Percentiles rank a stretch among this genome's conserved stretches.
These are phyloP conservation scores for Wallacemonas sp. DNA, from an alignment of 208 protist species.

Conservation along the genomic window DNA sequence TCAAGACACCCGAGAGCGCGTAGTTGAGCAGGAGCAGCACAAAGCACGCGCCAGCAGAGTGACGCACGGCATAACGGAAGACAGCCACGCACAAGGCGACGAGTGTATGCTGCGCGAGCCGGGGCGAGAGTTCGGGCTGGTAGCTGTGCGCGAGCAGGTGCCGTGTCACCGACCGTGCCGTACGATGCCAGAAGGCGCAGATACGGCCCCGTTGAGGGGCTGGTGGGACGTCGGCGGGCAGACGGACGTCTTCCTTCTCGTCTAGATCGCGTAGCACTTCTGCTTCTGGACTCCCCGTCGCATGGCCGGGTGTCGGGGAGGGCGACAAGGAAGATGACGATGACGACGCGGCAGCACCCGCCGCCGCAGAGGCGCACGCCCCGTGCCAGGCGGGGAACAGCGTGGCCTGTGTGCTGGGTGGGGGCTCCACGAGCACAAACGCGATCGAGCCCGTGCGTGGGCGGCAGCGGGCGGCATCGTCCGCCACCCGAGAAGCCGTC, in stretches of 20 bases:
- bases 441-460: neutral
- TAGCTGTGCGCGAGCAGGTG: slow-evolving; percentile 4
- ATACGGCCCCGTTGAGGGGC: neutral
- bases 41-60: slow-evolving; percentile 34
- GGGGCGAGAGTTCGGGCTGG: neutral
- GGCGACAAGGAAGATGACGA: neutral
- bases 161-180: neutral
- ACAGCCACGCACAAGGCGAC: slow-evolving; percentile 5
- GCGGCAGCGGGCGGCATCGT: neutral
- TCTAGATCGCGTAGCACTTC: too few relatives aligned
- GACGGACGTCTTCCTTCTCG: too few relatives aligned
- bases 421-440: neutral
- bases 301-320: too few relatives aligned
- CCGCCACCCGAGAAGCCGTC: neutral
- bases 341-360: neutral
- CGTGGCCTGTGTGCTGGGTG: neutral
- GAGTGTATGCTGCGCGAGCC: neutral
- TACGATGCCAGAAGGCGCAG: neutral
- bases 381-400: neutral
- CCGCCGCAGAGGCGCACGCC: neutral
- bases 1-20: slow-evolving; percentile 36
- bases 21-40: slow-evolving; percentile 44
- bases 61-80: slow-evolving; percentile 22
- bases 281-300: too few relatives aligned
- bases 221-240: too few relatives aligned